phyloP scores from a whole-genome alignment of 768 basidiomycete species.

The Podaxis sp. region DNA sequence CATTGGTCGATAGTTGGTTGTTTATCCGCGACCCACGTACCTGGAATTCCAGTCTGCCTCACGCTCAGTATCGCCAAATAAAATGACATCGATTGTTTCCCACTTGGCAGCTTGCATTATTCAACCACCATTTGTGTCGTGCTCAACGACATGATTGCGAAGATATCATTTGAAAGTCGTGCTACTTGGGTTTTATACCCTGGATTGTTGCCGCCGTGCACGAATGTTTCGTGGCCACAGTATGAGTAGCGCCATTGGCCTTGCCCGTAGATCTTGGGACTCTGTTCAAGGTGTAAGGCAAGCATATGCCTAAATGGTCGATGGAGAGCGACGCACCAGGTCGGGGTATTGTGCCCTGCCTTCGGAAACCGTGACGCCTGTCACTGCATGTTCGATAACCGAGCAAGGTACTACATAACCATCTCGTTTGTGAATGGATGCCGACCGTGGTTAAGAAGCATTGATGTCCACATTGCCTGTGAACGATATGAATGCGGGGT shows the following conservation, averaged over 20 bases:
- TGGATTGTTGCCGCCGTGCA: slow-evolving; percentile 41
- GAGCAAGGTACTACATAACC: slow-evolving; percentile 29
- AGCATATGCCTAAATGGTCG: background rate
- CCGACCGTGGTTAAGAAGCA: slow-evolving; percentile 34
- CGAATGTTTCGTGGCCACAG: slow-evolving; percentile 36
- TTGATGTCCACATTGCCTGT: slow-evolving; percentile 35
- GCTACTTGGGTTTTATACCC: slow-evolving; percentile 31
- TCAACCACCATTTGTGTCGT: slow-evolving; percentile 34
- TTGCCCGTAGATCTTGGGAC: slow-evolving; percentile 37
- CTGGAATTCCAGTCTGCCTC: slow-evolving; percentile 38
- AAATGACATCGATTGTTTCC: slow-evolving; percentile 34
- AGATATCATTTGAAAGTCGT: slow-evolving; percentile 34
- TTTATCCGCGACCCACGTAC: slow-evolving; percentile 14
- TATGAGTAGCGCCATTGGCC: slow-evolving; percentile 39
- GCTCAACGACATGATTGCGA: slow-evolving; percentile 37
- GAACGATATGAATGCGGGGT: too few species aligned
- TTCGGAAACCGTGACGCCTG: slow-evolving; percentile 31
- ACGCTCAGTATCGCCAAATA: slow-evolving; percentile 15
- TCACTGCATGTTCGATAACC: slow-evolving; percentile 33
- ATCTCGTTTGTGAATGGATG: slow-evolving; percentile 29
- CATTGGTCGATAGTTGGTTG: background rate
- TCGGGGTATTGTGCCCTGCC: slow-evolving; percentile 31
- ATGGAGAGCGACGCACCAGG: slow-evolving; percentile 26
- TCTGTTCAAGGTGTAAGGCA: slow-evolving; percentile 17
- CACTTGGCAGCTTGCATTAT: slow-evolving; percentile 37